Conservation (phyloP, 208 protist species). For the Leishmania turanica region DNA sequence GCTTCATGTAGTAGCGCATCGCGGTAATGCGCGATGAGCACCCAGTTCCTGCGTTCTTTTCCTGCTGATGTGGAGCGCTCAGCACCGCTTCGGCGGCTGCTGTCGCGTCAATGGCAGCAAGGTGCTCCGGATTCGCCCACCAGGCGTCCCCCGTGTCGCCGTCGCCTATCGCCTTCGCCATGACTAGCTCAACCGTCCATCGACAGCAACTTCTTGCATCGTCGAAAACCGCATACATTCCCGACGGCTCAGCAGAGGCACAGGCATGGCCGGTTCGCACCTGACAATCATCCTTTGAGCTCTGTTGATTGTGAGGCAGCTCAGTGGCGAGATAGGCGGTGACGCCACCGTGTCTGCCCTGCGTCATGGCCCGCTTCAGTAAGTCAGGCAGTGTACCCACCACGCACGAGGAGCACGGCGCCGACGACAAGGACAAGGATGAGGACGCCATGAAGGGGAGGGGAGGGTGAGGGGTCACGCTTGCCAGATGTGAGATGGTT, state of each 20-base stretch:
- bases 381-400: conserved; percentile 7
- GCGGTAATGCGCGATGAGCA: neutral
- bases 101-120: neutral
- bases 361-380: neutral
- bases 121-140: conserved; percentile 4
- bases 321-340: conserved; percentile 7
- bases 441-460: conserved; percentile 2
- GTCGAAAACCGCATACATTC: conserved; percentile 12
- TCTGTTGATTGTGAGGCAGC: neutral
- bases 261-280: neutral
- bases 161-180: neutral
- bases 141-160: neutral
- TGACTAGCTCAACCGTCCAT: conserved; percentile 11
- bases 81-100: neutral
- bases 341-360: neutral
- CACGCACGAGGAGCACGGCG: conserved; percentile 5
- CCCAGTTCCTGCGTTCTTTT: neutral
- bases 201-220: neutral
- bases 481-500: neutral
- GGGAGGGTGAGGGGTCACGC: neutral
- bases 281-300: neutral
- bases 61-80: neutral
- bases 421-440: neutral
- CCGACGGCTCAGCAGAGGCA: neutral
- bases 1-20: conserved; percentile 17